Percentiles rank a stretch among this genome's conserved stretches.
Conservation (phyloP, 345 rosid genomes). For the Raphanus sativus region DNA sequence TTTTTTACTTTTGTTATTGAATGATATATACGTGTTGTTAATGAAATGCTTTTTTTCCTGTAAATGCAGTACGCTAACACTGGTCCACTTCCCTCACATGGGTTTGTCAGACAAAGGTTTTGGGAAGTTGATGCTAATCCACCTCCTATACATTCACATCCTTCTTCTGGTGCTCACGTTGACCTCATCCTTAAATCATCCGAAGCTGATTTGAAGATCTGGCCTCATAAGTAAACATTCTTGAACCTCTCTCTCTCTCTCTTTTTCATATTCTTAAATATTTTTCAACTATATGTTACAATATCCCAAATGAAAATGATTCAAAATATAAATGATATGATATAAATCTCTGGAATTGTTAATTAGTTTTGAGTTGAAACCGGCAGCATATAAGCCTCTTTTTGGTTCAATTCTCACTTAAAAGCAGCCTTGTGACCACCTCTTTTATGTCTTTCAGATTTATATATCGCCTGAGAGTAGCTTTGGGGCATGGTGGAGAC, state of each 20-base stretch:
- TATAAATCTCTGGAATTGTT: background rate
- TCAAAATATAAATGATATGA: background rate
- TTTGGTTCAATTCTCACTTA: background rate
- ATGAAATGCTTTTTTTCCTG: conserved; percentile 8
- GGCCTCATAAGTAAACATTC: conserved; percentile 75
- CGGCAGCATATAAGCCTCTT: background rate
- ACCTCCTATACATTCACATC: conserved; percentile 52
- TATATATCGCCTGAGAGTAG: conserved; percentile 76
- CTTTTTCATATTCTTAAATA: background rate
- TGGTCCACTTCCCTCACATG: conserved; percentile 74
- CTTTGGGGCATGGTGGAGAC: conserved; percentile 67
- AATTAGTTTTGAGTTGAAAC: background rate
- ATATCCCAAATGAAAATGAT: background rate
- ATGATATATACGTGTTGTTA: conserved; percentile 21
- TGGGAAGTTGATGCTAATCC: conserved; percentile 78
- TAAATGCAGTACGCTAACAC: conserved; percentile 60
- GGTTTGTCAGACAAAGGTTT: conserved; percentile 75
- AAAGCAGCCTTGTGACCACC: background rate
- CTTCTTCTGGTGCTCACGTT: conserved; percentile 51
- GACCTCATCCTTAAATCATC: conserved; percentile 69
- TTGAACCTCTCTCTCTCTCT: background rate
- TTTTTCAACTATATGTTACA: background rate
- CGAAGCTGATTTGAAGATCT: conserved; percentile 66
- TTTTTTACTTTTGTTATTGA: background rate
- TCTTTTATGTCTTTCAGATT: conserved; percentile 43